Evolutionary conservation across 2,329 filamentous ascomycete genomes (phyloP).

Genomic region (Neonectria hederae): DNA sequence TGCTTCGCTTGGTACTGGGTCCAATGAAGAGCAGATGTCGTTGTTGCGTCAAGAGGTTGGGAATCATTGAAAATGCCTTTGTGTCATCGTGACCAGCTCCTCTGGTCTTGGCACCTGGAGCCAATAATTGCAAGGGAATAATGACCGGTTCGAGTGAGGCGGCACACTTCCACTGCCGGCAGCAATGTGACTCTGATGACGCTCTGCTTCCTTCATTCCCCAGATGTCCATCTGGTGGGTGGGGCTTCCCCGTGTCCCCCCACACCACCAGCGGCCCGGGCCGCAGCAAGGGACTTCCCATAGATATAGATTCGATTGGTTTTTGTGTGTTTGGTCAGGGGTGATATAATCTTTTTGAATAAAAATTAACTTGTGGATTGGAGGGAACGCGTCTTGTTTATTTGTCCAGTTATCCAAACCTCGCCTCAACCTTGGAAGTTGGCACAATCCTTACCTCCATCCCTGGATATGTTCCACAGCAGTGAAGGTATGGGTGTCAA

Average conservation of each 20-base stretch:
- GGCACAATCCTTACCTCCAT: background rate
- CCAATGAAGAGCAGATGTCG: background rate
- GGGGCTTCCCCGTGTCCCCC: background rate
- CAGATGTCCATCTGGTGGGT: background rate
- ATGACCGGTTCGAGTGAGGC: background rate
- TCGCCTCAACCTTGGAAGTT: background rate
- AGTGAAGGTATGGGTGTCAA: background rate
- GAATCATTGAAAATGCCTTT: background rate
- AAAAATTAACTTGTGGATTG: background rate
- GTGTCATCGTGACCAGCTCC: background rate
- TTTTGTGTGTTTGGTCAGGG: too few relatives aligned
- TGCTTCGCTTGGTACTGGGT: background rate
- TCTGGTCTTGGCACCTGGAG: background rate
- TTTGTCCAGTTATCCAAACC: background rate
- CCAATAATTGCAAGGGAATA: background rate
- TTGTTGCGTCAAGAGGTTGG: background rate
- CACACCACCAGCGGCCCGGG: background rate
- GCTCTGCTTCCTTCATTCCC: background rate
- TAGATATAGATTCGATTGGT: too few relatives aligned
- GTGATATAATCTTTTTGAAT: background rate
- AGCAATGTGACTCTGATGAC: background rate
- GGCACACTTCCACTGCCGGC: background rate
- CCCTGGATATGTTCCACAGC: background rate
- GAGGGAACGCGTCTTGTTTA: background rate
- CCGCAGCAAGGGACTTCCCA: background rate